Evolutionary conservation across 2,329 filamentous ascomycete genomes (phyloP).

Genomic region (Ophiocordyceps camponoti-floridani): DNA sequence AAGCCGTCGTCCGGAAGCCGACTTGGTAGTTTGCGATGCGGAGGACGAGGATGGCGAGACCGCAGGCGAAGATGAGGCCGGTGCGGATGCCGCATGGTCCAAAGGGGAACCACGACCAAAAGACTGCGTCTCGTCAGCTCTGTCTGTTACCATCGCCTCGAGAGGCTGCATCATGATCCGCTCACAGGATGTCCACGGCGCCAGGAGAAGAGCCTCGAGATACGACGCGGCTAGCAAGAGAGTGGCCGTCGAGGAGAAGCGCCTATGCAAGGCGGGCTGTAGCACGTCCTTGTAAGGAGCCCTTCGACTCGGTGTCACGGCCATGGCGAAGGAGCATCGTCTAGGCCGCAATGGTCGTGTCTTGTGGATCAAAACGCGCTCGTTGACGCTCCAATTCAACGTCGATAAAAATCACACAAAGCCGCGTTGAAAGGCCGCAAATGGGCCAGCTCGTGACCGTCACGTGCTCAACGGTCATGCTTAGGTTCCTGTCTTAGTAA

Average conservation of each 20-base stretch:
- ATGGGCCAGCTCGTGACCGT: constrained; percentile 4
- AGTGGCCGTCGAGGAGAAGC: constrained; percentile 64
- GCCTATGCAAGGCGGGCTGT: constrained; percentile 70
- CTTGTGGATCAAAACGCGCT: background rate
- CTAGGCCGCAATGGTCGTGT: background rate
- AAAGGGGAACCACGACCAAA: constrained; percentile 79
- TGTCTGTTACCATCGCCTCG: constrained; percentile 1
- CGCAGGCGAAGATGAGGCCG: constrained; percentile 56
- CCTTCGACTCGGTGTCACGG: constrained; percentile 33
- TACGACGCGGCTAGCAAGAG: constrained; percentile 58
- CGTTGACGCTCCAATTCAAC: background rate
- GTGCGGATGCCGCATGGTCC: constrained; percentile 60
- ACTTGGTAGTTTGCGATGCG: constrained; percentile 73
- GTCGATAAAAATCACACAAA: constrained; percentile 18
- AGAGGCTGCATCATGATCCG: constrained; percentile 4
- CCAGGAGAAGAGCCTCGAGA: constrained; percentile 49
- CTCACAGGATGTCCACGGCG: constrained; percentile 52
- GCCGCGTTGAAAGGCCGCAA: constrained; percentile 1
- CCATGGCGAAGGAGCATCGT: constrained; percentile 32
- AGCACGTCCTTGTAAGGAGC: constrained; percentile 72
- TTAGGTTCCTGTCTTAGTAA: too few species aligned
- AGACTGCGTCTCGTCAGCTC: constrained; percentile 25
- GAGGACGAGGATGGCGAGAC: constrained; percentile 63
- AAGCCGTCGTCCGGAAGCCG: constrained; percentile 52
- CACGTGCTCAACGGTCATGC: constrained; percentile 4